Evolutionary conservation across 208 protist species (phyloP).

Genomic region (Trypanosoma caninum): DNA sequence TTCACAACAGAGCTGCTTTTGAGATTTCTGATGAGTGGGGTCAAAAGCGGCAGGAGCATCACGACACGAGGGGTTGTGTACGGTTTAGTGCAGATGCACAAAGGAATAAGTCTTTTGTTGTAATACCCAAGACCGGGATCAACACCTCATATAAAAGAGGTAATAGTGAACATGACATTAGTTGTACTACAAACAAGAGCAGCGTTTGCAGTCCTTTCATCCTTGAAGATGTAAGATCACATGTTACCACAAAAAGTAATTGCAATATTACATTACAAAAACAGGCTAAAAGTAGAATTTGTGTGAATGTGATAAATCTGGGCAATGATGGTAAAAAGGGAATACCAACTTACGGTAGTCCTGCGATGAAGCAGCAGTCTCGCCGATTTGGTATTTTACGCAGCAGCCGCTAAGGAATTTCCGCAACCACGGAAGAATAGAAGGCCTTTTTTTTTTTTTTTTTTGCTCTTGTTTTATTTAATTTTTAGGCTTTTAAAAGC

Average conservation of each 20-base stretch:
- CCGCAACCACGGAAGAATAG: too few species aligned
- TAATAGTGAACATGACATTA: background rate
- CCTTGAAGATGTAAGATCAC: too few species aligned
- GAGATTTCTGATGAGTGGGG: background rate
- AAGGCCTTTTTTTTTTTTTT: background rate
- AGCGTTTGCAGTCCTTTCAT: too few species aligned
- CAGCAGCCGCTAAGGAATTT: background rate
- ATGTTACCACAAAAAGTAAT: too few species aligned
- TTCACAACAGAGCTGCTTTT: background rate
- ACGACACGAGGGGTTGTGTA: background rate
- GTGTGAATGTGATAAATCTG: slow-evolving; percentile 11
- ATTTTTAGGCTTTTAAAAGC: too few species aligned
- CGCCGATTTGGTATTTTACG: slow-evolving; percentile 8
- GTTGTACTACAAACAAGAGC: background rate
- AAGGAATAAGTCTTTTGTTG: background rate
- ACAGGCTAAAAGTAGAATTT: background rate
- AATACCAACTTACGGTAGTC: background rate
- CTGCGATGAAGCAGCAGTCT: background rate
- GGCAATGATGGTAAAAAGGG: background rate
- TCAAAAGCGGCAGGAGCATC: background rate
- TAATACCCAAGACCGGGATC: too few species aligned
- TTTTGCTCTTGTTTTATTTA: background rate
- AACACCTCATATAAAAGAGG: too few species aligned
- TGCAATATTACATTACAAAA: background rate
- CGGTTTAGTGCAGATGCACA: background rate